Conservation (phyloP, 2,329 filamentous ascomycete species). For the Emergomyces pasteurianus region DNA sequence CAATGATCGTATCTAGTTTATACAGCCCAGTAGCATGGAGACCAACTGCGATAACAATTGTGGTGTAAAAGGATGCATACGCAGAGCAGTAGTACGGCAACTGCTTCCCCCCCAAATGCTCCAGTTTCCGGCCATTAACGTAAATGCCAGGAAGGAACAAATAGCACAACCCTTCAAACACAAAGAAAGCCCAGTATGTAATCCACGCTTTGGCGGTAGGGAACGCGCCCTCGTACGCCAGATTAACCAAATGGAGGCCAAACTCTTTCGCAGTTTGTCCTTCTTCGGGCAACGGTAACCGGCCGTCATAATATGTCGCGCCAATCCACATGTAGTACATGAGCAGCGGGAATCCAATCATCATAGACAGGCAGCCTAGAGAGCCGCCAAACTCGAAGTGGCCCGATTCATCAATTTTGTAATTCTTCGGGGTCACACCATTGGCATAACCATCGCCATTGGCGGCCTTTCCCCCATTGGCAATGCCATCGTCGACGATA, state of each 20-base stretch:
- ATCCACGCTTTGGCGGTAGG: slow-evolving; percentile 72
- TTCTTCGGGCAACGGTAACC: slow-evolving; percentile 54
- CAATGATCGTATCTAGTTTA: slow-evolving; percentile 80
- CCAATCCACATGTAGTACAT: slow-evolving; percentile 99
- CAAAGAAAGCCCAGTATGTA: slow-evolving; percentile 90
- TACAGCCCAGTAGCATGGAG: slow-evolving; percentile 79
- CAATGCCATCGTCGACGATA: slow-evolving; percentile 2
- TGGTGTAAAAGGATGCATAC: slow-evolving; percentile 76
- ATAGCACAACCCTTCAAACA: slow-evolving; percentile 76
- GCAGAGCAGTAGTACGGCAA: slow-evolving; percentile 91
- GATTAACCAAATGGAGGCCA: slow-evolving; percentile 52
- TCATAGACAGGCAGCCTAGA: slow-evolving; percentile 67
- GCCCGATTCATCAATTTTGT: slow-evolving; percentile 37
- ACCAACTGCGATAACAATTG: slow-evolving; percentile 55
- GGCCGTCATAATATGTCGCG: slow-evolving; percentile 80
- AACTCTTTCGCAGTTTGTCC: slow-evolving; percentile 63
- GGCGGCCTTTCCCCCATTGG: slow-evolving; percentile 14
- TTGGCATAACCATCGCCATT: slow-evolving; percentile 14
- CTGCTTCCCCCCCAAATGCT: slow-evolving; percentile 71
- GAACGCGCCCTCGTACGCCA: slow-evolving; percentile 76
- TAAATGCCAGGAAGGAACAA: slow-evolving; percentile 77
- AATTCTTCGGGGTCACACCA: slow-evolving; percentile 13
- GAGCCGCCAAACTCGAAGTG: slow-evolving; percentile 78
- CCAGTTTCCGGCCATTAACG: slow-evolving; percentile 76
- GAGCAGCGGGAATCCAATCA: slow-evolving; percentile 81